Conservation (phyloP, 768 basidiomycete species). For the Wakefieldia striispora region DNA sequence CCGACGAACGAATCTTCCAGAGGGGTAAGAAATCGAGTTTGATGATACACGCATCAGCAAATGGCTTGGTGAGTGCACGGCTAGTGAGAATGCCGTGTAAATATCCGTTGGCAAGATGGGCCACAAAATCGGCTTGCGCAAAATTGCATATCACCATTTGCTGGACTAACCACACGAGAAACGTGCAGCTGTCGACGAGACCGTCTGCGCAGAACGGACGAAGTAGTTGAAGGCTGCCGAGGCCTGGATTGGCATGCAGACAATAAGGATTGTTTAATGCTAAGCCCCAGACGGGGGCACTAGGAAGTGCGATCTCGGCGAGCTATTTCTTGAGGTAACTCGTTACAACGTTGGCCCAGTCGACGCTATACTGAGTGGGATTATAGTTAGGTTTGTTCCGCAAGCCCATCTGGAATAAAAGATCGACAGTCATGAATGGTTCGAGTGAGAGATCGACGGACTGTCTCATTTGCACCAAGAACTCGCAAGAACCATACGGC, state of each 20-base stretch:
- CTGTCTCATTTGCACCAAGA: slow-evolving; percentile 85
- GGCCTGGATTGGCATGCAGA: neutral
- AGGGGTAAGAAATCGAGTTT: slow-evolving; percentile 40
- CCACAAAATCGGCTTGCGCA: slow-evolving; percentile 76
- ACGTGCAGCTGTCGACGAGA: slow-evolving; percentile 73
- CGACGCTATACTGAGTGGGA: slow-evolving; percentile 74
- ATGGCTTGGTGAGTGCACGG: slow-evolving; percentile 64
- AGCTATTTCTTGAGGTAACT: slow-evolving; percentile 83
- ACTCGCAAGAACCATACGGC: slow-evolving; percentile 90
- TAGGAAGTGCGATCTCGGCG: slow-evolving; percentile 74
- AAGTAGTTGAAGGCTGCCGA: slow-evolving; percentile 60
- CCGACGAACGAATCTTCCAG: slow-evolving; percentile 53
- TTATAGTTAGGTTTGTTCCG: slow-evolving; percentile 79
- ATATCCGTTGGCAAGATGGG: slow-evolving; percentile 77
- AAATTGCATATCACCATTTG: slow-evolving; percentile 74
- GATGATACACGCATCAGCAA: slow-evolving; percentile 66
- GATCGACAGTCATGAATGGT: neutral
- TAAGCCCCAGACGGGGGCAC: slow-evolving; percentile 72
- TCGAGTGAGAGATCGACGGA: slow-evolving; percentile 26
- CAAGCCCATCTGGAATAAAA: slow-evolving; percentile 54
- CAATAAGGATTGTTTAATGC: slow-evolving; percentile 81
- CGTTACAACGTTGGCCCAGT: slow-evolving; percentile 82
- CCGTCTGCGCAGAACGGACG: slow-evolving; percentile 79
- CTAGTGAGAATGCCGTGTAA: slow-evolving; percentile 63
- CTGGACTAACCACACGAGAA: slow-evolving; percentile 76